Evolutionary conservation across 768 basidiomycete species (phyloP).

Genomic region (Mycena filopes): DNA sequence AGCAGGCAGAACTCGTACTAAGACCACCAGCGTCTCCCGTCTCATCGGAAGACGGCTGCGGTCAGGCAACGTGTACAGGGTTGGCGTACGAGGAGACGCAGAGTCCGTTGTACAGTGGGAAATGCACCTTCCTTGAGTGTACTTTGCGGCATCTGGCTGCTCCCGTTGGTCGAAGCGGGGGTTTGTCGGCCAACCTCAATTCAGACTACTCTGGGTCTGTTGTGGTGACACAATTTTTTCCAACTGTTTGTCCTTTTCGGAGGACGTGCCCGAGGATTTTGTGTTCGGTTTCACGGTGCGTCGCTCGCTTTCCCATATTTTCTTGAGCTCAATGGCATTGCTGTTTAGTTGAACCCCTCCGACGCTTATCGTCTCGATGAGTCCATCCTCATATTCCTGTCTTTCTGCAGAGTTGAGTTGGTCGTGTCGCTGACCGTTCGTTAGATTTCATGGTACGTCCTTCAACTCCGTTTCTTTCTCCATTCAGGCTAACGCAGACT

Average conservation of each 20-base stretch:
- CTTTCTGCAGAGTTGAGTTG: no score
- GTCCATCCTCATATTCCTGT: no score
- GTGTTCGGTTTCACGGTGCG: neutral
- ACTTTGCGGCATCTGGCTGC: conserved; percentile 26
- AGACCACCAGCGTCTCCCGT: no score
- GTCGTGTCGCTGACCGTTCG: no score
- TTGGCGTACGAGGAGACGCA: conserved; percentile 18
- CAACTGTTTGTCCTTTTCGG: conserved; percentile 11
- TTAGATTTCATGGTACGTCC: no score
- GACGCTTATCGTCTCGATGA: no score
- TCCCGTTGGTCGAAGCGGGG: neutral
- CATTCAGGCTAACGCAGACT: no score
- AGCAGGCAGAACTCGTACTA: no score
- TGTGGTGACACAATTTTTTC: conserved; percentile 27
- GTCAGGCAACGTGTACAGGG: conserved; percentile 6
- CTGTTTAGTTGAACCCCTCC: neutral
- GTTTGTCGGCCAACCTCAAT: conserved; percentile 18
- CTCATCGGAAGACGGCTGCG: neutral
- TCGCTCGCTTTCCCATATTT: neutral
- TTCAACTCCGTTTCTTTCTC: no score
- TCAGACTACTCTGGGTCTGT: conserved; percentile 31
- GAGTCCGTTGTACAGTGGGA: neutral
- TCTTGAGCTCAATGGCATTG: neutral
- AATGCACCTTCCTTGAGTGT: conserved; percentile 11
- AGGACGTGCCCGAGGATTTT: neutral